Evolutionary conservation across 129 eudicot genomes (phyloP).

Genomic region (Logfia minima): DNA sequence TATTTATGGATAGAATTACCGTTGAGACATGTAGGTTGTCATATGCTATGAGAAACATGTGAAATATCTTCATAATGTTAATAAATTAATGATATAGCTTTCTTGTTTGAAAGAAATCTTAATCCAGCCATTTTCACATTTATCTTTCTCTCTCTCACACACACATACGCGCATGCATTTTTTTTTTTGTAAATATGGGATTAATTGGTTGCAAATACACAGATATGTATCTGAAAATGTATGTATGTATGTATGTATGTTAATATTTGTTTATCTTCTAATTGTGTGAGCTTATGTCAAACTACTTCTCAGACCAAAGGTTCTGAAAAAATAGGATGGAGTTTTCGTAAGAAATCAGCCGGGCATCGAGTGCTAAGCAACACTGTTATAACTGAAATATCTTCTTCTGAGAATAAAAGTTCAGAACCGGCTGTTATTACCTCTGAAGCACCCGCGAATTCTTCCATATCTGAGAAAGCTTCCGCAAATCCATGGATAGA

Average conservation of each 20-base stretch:
- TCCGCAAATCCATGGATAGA: conserved; percentile 45
- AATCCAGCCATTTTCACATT: neutral
- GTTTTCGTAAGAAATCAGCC: conserved; percentile 78
- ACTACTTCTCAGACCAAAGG: conserved; percentile 48
- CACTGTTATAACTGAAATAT: conserved; percentile 56
- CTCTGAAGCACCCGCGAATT: conserved; percentile 36
- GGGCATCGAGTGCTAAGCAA: conserved; percentile 72
- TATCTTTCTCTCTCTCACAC: neutral
- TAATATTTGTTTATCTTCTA: conserved; percentile 7
- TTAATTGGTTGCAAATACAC: neutral
- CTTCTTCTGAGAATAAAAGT: conserved; percentile 44
- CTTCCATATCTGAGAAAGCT: conserved; percentile 47
- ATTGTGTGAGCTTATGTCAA: conserved; percentile 15
- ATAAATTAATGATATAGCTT: neutral
- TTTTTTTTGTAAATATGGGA: neutral
- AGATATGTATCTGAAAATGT: neutral
- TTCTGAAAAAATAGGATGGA: conserved; percentile 86
- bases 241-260: neutral
- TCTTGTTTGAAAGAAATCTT: neutral
- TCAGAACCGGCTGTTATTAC: conserved; percentile 40
- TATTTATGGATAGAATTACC: neutral
- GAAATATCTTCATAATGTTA: no score
- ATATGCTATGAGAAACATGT: no score
- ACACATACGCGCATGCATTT: neutral
- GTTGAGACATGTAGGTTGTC: no score